phyloP scores from a whole-genome alignment of 2,329 filamentous ascomycete species.

The Penicillium polonicum region DNA sequence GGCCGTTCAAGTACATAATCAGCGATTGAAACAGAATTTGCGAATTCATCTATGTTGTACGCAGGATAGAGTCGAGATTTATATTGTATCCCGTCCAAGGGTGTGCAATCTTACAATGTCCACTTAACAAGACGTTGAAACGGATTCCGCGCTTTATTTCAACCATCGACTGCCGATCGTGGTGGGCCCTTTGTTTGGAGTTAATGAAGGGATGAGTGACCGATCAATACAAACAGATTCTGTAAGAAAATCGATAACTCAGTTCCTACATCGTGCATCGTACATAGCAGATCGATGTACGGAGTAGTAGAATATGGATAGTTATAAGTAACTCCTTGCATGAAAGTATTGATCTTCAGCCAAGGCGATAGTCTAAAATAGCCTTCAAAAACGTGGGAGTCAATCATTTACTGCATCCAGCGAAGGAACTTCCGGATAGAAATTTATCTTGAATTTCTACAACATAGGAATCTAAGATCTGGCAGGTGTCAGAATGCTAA shows the following conservation, averaged over 20 bases:
- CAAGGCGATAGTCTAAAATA: background rate
- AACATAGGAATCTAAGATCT: background rate
- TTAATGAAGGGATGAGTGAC: slow-evolving; percentile 8
- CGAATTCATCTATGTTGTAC: too few relatives aligned
- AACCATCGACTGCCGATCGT: background rate
- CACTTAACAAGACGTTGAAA: background rate
- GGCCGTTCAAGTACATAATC: background rate
- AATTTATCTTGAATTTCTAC: background rate
- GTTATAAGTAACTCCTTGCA: background rate
- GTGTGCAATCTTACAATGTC: background rate
- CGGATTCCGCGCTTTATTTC: background rate
- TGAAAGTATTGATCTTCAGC: background rate
- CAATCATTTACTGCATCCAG: background rate
- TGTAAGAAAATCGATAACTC: background rate
- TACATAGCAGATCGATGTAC: background rate
- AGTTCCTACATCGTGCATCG: background rate
- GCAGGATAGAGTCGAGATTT: background rate
- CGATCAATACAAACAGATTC: background rate
- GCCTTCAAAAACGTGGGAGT: background rate
- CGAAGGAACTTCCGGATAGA: background rate
- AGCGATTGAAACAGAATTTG: background rate
- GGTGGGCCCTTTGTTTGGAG: slow-evolving; percentile 11
- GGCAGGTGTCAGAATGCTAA: background rate
- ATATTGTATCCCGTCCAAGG: background rate
- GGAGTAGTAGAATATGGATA: background rate